Conservation (phyloP, 768 basidiomycete species). For the Kwoniella shandongensis region DNA sequence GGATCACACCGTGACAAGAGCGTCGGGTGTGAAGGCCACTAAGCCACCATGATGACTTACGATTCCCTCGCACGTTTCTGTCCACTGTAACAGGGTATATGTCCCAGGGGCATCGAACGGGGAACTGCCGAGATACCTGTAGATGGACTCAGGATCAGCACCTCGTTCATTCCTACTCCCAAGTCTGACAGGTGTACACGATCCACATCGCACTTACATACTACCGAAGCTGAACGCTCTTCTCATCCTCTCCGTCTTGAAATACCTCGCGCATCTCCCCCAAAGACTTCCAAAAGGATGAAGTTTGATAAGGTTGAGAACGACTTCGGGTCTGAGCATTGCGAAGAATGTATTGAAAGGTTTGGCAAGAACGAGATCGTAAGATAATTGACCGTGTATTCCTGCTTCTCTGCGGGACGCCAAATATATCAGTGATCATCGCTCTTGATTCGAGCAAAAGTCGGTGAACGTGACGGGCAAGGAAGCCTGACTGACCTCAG, state of each 20-base stretch:
- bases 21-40: no score
- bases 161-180: neutral
- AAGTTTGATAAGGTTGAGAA: slow-evolving; percentile 48
- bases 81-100: slow-evolving; percentile 56
- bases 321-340: slow-evolving; percentile 52
- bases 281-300: slow-evolving; percentile 53
- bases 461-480: no score
- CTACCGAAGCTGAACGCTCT: slow-evolving; percentile 55
- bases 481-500: slow-evolving; percentile 35
- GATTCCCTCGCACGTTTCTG: slow-evolving; percentile 56
- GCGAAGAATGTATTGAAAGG: slow-evolving; percentile 53
- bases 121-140: slow-evolving; percentile 52
- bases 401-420: slow-evolving; percentile 50
- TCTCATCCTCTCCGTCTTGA: slow-evolving; percentile 54
- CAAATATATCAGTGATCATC: neutral
- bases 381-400: slow-evolving; percentile 54
- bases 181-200: no score
- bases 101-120: slow-evolving; percentile 57
- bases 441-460: no score
- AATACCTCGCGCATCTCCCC: slow-evolving; percentile 46
- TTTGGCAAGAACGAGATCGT: slow-evolving; percentile 54
- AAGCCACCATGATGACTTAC: no score
- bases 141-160: neutral
- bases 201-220: slow-evolving; percentile 55
- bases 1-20: slow-evolving; percentile 39